Evolutionary conservation across 2,329 filamentous ascomycete species (phyloP).

Genomic region (Capronia americana): DNA sequence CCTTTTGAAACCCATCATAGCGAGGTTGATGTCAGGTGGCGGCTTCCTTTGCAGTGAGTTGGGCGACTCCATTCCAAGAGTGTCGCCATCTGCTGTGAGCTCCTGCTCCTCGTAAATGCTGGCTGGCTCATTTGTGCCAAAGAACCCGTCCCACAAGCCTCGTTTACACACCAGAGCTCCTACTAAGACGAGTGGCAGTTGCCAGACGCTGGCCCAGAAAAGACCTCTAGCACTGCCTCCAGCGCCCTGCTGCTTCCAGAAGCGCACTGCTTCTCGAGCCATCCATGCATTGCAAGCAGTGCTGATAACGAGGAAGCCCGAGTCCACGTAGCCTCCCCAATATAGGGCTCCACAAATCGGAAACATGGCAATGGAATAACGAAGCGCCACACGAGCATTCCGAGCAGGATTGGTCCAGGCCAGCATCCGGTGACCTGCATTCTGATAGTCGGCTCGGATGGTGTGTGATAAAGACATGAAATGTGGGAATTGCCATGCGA

Average conservation of each 20-base stretch:
- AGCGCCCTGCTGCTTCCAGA: slow-evolving; percentile 79
- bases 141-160: slow-evolving; percentile 85
- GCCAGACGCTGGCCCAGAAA: slow-evolving; percentile 99
- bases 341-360: slow-evolving; percentile 84
- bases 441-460: slow-evolving; percentile 87
- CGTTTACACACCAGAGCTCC: slow-evolving; percentile 92
- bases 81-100: slow-evolving; percentile 40
- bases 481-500: slow-evolving; percentile 97
- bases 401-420: slow-evolving; percentile 84
- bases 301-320: slow-evolving; percentile 81
- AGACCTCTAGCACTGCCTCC: slow-evolving; percentile 80
- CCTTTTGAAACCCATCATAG: slow-evolving; percentile 38
- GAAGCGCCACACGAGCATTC: slow-evolving; percentile 84
- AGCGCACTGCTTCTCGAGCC: slow-evolving; percentile 75
- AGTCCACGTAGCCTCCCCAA: slow-evolving; percentile 80
- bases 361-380: slow-evolving; percentile 85
- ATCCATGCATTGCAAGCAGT: slow-evolving; percentile 87
- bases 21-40: slow-evolving; percentile 28
- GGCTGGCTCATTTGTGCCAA: slow-evolving; percentile 62
- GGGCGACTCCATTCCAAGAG: slow-evolving; percentile 32
- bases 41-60: slow-evolving; percentile 13
- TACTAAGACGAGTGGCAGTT: slow-evolving; percentile 86
- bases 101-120: slow-evolving; percentile 66
- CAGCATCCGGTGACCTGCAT: slow-evolving; percentile 73
- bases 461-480: slow-evolving; percentile 93